phyloP scores from a whole-genome alignment of 306 rosid species.

The Dalbergia cochinchinensis region DNA sequence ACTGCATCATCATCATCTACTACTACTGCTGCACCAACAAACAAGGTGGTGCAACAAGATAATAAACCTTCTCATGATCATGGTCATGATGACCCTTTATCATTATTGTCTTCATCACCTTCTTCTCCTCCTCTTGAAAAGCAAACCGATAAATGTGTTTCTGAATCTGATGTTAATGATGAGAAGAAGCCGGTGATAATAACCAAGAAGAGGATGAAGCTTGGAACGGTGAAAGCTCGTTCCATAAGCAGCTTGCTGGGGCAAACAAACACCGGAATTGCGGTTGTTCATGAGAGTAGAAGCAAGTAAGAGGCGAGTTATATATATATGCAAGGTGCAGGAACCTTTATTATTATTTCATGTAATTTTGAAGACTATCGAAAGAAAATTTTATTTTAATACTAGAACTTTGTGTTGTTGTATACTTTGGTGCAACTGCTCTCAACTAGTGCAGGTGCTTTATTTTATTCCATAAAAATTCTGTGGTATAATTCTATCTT shows the following conservation, averaged over 20 bases:
- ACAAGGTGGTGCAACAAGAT: constrained; percentile 12
- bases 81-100: not conserved
- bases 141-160: constrained; percentile 2
- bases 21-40: not conserved
- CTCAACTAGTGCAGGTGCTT: constrained; percentile 20
- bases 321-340: not conserved
- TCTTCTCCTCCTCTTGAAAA: constrained; percentile 40
- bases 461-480: not conserved
- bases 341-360: constrained; percentile 39
- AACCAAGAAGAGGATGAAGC: constrained; percentile 57
- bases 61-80: not conserved
- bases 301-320: constrained; percentile 41
- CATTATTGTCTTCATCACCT: not conserved
- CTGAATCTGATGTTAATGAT: not conserved
- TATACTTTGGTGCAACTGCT: constrained; percentile 46
- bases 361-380: not conserved
- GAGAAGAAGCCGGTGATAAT: constrained; percentile 32
- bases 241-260: constrained; percentile 91
- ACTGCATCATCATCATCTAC: not conserved
- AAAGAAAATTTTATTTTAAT: constrained; percentile 6
- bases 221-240: constrained; percentile 86
- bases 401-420: constrained; percentile 10
- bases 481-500: not conserved
- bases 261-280: constrained; percentile 51
- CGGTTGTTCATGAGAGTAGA: constrained; percentile 29